These are phyloP conservation scores for Sonneratia caseolaris DNA, from an alignment of 345 rosid species.

Conservation along the genomic window DNA sequence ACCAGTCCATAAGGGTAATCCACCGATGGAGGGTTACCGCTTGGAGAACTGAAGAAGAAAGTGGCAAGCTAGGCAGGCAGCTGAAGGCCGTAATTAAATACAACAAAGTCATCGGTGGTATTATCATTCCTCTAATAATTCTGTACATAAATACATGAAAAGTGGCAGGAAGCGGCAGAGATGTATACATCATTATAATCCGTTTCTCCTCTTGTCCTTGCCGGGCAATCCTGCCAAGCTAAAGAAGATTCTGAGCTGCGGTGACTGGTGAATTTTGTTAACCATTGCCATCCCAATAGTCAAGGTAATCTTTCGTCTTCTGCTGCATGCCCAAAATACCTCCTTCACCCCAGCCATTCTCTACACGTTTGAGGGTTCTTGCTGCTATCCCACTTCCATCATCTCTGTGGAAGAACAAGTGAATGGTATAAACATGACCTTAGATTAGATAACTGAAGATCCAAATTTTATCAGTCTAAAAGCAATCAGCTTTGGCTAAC, in stretches of 20 bases:
- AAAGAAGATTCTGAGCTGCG: background rate
- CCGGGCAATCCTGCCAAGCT: background rate
- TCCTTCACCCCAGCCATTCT: conserved; percentile 81
- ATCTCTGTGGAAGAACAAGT: conserved; percentile 48
- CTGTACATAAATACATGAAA: background rate
- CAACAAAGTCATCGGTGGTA: too few species aligned
- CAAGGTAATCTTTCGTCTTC: conserved; percentile 37
- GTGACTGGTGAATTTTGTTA: conserved; percentile 2
- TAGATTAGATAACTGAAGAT: background rate
- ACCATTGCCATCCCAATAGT: conserved; percentile 39
- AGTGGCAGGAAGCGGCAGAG: background rate
- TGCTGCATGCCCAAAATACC: conserved; percentile 43
- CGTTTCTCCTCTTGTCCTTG: background rate
- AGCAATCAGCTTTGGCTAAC: background rate
- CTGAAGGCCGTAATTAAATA: too few species aligned
- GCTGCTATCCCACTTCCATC: conserved; percentile 86
- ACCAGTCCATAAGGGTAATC: background rate
- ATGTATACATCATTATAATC: background rate
- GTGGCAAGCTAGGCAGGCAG: background rate
- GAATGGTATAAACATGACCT: background rate
- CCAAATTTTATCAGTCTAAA: background rate
- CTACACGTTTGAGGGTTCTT: conserved; percentile 57
- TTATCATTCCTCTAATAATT: too few species aligned
- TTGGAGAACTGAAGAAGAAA: background rate
- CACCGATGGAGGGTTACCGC: background rate